phyloP scores from a whole-genome alignment of 2,329 filamentous ascomycete genomes.

The Pseudogymnoascus sp. region DNA sequence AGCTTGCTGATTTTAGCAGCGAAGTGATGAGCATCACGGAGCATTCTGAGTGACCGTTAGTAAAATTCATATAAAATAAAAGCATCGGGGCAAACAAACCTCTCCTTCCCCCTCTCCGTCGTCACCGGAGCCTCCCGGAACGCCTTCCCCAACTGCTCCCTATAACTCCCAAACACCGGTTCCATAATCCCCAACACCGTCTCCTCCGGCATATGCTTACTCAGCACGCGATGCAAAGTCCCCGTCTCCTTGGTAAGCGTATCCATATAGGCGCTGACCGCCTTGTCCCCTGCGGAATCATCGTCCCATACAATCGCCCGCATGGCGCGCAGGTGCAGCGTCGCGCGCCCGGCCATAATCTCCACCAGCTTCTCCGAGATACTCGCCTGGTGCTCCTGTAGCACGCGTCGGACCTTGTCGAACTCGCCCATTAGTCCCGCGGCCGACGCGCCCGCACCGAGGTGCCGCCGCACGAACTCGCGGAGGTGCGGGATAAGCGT shows the following conservation, averaged over 20 bases:
- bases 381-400: slow-evolving; percentile 59
- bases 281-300: slow-evolving; percentile 24
- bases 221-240: slow-evolving; percentile 60
- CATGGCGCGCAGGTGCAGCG: slow-evolving; percentile 54
- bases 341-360: slow-evolving; percentile 58
- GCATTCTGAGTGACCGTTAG: slow-evolving; percentile 38
- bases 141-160: slow-evolving; percentile 55
- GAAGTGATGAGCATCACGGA: slow-evolving; percentile 56
- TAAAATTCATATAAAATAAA: background rate
- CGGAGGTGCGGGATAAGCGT: slow-evolving; percentile 81
- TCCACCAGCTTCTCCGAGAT: slow-evolving; percentile 68
- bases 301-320: slow-evolving; percentile 57
- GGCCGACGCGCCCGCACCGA: slow-evolving; percentile 39
- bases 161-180: slow-evolving; percentile 58
- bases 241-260: slow-evolving; percentile 61
- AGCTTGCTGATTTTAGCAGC: slow-evolving; percentile 52
- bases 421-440: slow-evolving; percentile 43
- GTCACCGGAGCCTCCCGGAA: slow-evolving; percentile 50
- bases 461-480: slow-evolving; percentile 79
- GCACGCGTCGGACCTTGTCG: slow-evolving; percentile 23
- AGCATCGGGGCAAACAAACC: slow-evolving; percentile 35
- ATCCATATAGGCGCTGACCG: slow-evolving; percentile 58
- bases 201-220: slow-evolving; percentile 55
- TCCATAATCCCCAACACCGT: slow-evolving; percentile 60
- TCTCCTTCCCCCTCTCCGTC: slow-evolving; percentile 51